Evolutionary conservation across 768 basidiomycete genomes (phyloP), one percentile per base, ranked within the genome.

Genomic region (Hysterangium stoloniferum): DNA sequence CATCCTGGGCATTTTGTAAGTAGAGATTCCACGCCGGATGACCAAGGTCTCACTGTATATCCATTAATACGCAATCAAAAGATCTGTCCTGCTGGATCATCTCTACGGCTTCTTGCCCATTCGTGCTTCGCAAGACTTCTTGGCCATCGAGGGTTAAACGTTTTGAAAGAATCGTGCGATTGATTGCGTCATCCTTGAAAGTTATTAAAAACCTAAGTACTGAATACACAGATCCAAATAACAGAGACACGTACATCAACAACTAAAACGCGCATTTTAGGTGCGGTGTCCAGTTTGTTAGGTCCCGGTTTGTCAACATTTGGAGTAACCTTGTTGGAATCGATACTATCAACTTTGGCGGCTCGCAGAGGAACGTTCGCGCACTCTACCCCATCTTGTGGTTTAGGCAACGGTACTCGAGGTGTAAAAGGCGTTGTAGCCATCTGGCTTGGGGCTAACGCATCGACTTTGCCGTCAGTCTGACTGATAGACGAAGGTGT

Each of bases 1-100:
- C 85, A 87, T 88, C 61, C 83, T 87, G 55, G 13, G 22, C 33
- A 2, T 20, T 19, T 32, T n/a, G n/a, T 31, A 31, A 28, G 27
- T 32, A 17, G 48, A 24, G 20, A 25, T 12, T 17, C 52, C 20
- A 53, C 50, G 20, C 38, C 28, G 22, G 15, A 48, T 17, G 4
- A 17, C 9, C 29, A 12, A 32, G 1, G 2, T 69, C 80, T 54
- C 55, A 86, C 83, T 86, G 85, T 9, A 90, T 78, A 61, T 90
- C 87, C 89, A 90, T 93, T 40, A 93, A 68, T 13, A 90, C 70
- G 51, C 73, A 74, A 59, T 93, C 86, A 57, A 86, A 84, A 3
- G 74, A 68, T 33, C 70, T 68, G 60, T 87, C 84, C 0, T 64
- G 60, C 46, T 72, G 62, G 22, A 87, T 67, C 53, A 71, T 70